Conservation (phyloP, 805 yeast genomes). For the Kodamaea nitidulidarum region DNA sequence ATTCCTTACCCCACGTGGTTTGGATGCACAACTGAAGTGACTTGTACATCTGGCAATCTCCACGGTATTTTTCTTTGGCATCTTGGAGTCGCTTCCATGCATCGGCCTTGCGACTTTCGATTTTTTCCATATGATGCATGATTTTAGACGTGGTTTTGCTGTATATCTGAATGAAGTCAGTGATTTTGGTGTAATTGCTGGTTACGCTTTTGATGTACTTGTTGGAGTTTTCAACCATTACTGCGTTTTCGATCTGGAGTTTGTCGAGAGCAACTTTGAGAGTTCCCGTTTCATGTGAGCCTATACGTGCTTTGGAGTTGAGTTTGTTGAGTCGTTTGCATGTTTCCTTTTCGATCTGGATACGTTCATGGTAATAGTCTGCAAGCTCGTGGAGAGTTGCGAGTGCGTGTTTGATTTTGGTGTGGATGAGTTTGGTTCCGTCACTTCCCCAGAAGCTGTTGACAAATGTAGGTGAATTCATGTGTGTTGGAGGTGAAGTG, state of each 20-base stretch:
- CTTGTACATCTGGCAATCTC: constrained; percentile 55
- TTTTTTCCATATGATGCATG: constrained; percentile 53
- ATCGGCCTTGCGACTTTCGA: constrained; percentile 45
- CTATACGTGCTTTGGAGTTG: constrained; percentile 44
- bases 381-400: constrained; percentile 44
- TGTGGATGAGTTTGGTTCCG: constrained; percentile 54
- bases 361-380: constrained; percentile 37
- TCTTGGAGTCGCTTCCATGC: constrained; percentile 33
- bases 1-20: constrained; percentile 70
- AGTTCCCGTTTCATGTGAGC: constrained; percentile 57
- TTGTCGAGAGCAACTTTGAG: constrained; percentile 57
- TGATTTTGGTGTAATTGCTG: constrained; percentile 46
- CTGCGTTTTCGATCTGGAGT: constrained; percentile 54
- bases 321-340: constrained; percentile 50
- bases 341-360: constrained; percentile 71
- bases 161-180: constrained; percentile 47
- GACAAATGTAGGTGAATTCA: constrained; percentile 24
- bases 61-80: constrained; percentile 48
- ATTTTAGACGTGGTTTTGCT: constrained; percentile 52
- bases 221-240: constrained; percentile 54
- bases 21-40: constrained; percentile 58
- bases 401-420: constrained; percentile 55
- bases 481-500: neutral
- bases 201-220: constrained; percentile 50
- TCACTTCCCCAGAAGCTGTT: constrained; percentile 63